These are phyloP conservation scores for Elongisporangium anandrum DNA, from an alignment of 352 stramenopile genomes.

Conservation along the genomic window DNA sequence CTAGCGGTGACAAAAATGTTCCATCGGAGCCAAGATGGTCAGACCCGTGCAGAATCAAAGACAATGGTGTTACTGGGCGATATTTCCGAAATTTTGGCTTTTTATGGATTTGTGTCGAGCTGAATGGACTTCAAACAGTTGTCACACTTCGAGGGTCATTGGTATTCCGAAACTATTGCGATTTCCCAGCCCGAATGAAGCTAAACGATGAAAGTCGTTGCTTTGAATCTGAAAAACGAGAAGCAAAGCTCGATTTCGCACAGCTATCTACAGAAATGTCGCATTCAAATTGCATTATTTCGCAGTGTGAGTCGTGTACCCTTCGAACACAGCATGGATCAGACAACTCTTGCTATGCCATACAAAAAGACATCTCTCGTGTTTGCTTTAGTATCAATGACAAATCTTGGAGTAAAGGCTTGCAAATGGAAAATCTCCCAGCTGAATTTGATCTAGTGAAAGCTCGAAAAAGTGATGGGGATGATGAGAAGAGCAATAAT, in stretches of 20 bases:
- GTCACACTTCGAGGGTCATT: slow-evolving; percentile 54
- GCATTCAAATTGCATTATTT: neutral
- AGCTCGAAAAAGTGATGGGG: neutral
- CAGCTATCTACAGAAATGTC: neutral
- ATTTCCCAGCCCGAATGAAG: slow-evolving; percentile 31
- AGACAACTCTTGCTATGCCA: neutral
- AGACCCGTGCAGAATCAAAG: slow-evolving; percentile 61
- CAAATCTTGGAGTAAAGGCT: slow-evolving; percentile 23
- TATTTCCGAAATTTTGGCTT: slow-evolving; percentile 50
- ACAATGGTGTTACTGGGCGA: slow-evolving; percentile 49
- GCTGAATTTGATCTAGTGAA: slow-evolving; percentile 52
- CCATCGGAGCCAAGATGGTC: slow-evolving; percentile 31
- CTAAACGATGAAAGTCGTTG: slow-evolving; percentile 17
- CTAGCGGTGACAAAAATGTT: neutral
- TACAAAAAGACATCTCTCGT: neutral
- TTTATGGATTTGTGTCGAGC: slow-evolving; percentile 62
- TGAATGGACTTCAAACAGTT: slow-evolving; percentile 46
- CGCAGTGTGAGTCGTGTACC: neutral
- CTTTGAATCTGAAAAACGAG: neutral
- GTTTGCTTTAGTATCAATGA: slow-evolving; percentile 15
- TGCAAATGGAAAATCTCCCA: slow-evolving; percentile 18
- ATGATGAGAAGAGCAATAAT: neutral
- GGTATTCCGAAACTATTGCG: slow-evolving; percentile 36
- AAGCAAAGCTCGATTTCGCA: neutral
- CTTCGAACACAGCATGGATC: neutral